Base-by-base conservation (phyloP, 2,329 filamentous ascomycete species). In the Hymenoscyphus infarciens region DNA sequence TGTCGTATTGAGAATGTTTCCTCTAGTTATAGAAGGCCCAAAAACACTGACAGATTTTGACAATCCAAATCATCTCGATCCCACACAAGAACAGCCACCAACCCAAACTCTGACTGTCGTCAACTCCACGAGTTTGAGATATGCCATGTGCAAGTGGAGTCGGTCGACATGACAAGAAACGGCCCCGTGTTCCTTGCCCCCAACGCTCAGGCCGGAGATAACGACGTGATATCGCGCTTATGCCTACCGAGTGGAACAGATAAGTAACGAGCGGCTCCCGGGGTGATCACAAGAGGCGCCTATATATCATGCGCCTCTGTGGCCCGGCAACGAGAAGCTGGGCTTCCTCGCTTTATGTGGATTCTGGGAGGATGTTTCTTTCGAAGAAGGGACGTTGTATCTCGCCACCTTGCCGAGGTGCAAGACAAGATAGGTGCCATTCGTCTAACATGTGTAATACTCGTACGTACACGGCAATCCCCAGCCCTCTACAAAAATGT, bases 141-240 rank as follows among this genome's bases (percentile, higher is more conserved):
- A 19, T 49, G 45, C 45, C 45, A 49, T 49, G 45, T 49, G 45
- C 45, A 49, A 49, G 45, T 49, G 45, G 45, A 49, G 45, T 49
- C 45, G 22, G 19, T 22, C n/a, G 19, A 22, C 45, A 19, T 49
- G 45, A 49, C 45, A 49, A 49, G 45, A 49, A 49, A 49, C 45
- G 45, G 45, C 45, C 45, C 45, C 8, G 45, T 49, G 45, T 49
- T 25, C 45, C 19, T n/a, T 49, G 42, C n/a, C 10, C 45, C 45
- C 45, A 25, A 19, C 22, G 1, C 2, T 22, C 13, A 16, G 45
- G 45, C 19, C 45, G 45, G 45, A 49, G 25, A 49, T 49, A 49
- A 38, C 35, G 35, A 38, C 13, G 35, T 38, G 35, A 38, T 38
- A 38, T 38, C 35, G 45, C 45, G 19, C n/a, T 19, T 22, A 49